A percentile compares a stretch with the other conserved stretches of the same genome.
Conservation (phyloP, 495 filamentous ascomycete species). For the Tuber brumale region DNA sequence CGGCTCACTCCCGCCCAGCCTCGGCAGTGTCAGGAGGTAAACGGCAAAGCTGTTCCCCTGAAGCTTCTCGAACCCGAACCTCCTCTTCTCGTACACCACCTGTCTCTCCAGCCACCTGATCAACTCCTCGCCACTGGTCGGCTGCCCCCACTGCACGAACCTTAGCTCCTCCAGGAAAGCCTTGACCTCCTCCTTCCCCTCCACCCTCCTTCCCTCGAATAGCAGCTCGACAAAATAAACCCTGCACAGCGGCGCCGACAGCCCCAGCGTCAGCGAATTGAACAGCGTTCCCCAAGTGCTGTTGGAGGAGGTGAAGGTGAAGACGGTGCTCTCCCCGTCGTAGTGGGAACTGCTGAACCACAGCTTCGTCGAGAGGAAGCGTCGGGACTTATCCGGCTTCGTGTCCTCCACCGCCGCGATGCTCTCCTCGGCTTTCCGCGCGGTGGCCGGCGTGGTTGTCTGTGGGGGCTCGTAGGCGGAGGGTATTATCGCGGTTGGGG, state of each 20-base stretch:
- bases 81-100: conserved; percentile 8
- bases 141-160: conserved; percentile 10
- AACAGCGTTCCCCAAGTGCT: conserved; percentile 25
- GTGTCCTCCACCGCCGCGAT: conserved; percentile 6
- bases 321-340: conserved; percentile 18
- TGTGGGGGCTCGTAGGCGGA: conserved; percentile 13
- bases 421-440: conserved; percentile 13
- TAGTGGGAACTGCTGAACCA: conserved; percentile 13
- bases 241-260: conserved; percentile 28
- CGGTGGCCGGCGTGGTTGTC: not conserved
- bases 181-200: conserved; percentile 9
- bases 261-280: conserved; percentile 26
- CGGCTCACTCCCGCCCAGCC: conserved; percentile 14
- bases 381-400: conserved; percentile 22
- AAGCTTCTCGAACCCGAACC: conserved; percentile 28
- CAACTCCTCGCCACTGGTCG: conserved; percentile 19
- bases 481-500: conserved; percentile 9
- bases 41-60: conserved; percentile 35
- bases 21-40: conserved; percentile 26
- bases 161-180: conserved; percentile 19
- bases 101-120: conserved; percentile 23
- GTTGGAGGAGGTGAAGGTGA: conserved; percentile 29
- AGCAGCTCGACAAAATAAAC: conserved; percentile 33
- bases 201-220: conserved; percentile 16
- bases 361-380: conserved; percentile 28